phyloP scores from a whole-genome alignment of 2,329 filamentous ascomycete genomes.

The Pseudonectria foliicola region DNA sequence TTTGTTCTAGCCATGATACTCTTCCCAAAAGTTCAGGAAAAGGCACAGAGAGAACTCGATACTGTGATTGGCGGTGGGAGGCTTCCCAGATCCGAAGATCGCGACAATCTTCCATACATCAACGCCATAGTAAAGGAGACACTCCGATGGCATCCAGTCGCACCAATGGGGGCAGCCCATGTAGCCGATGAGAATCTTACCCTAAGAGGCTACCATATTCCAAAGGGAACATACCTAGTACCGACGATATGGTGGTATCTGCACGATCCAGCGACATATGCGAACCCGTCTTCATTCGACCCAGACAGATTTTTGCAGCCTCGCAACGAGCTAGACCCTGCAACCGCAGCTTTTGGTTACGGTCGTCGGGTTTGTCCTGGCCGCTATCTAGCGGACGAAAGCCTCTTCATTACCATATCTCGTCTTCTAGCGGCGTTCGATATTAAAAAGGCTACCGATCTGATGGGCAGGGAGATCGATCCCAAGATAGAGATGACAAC shows the following conservation, averaged over 20 bases:
- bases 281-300: too few relatives aligned
- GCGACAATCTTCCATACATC: conserved; percentile 6
- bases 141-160: conserved; percentile 5
- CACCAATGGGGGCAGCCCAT: conserved; percentile 7
- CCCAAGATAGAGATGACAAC: too few relatives aligned
- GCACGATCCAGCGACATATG: too few relatives aligned
- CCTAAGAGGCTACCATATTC: conserved; percentile 7
- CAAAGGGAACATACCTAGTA: conserved; percentile 2
- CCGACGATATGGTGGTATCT: too few relatives aligned
- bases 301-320: conserved; percentile 7
- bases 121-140: conserved; percentile 7
- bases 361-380: conserved; percentile 5
- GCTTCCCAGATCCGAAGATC: conserved; percentile 34
- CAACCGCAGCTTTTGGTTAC: conserved; percentile 6
- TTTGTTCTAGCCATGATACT: conserved; percentile 41
- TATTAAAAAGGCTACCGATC: too few relatives aligned
- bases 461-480: too few relatives aligned
- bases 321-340: too few relatives aligned
- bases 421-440: too few relatives aligned
- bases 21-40: conserved; percentile 32
- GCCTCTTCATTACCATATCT: conserved; percentile 7
- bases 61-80: conserved; percentile 33
- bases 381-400: conserved; percentile 3
- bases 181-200: conserved; percentile 3
- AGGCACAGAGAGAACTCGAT: conserved; percentile 32